A percentile compares a stretch with the other conserved stretches of the same genome.
phyloP scores from a whole-genome alignment of 768 basidiomycete species.

The Ephemerocybe angulata region DNA sequence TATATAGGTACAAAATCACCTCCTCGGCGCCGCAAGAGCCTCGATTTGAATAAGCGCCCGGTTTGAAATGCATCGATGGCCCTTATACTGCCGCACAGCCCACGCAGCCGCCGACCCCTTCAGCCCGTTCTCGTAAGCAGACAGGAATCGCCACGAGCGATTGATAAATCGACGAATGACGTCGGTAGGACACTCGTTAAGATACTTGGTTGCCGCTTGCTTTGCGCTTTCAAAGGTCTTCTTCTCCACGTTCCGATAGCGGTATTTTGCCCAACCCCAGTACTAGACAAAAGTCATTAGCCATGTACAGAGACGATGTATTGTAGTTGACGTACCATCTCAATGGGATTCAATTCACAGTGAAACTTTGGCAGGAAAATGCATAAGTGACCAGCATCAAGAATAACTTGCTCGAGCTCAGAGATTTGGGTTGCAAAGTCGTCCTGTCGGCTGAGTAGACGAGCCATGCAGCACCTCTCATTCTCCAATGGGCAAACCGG shows the following conservation, averaged over 20 bases:
- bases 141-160: conserved; percentile 30
- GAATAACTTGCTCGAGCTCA: no score
- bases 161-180: conserved; percentile 34
- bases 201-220: conserved; percentile 14
- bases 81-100: conserved; percentile 32
- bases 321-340: conserved; percentile 41
- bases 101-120: conserved; percentile 36
- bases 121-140: conserved; percentile 30
- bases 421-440: no score
- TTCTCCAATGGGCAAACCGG: no score
- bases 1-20: not conserved
- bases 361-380: no score
- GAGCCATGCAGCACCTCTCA: no score
- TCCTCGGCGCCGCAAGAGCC: not conserved
- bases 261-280: no score
- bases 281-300: no score
- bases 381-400: conserved; percentile 1
- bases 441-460: no score
- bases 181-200: conserved; percentile 33
- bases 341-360: conserved; percentile 27
- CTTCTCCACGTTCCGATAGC: conserved; percentile 22
- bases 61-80: conserved; percentile 24
- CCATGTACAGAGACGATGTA: no score
- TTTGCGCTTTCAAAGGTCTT: conserved; percentile 28
- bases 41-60: conserved; percentile 5